A percentile compares a stretch with the other conserved stretches of the same genome.
Conservation (phyloP, 805 yeast species). For the Yarrowia sp. region DNA sequence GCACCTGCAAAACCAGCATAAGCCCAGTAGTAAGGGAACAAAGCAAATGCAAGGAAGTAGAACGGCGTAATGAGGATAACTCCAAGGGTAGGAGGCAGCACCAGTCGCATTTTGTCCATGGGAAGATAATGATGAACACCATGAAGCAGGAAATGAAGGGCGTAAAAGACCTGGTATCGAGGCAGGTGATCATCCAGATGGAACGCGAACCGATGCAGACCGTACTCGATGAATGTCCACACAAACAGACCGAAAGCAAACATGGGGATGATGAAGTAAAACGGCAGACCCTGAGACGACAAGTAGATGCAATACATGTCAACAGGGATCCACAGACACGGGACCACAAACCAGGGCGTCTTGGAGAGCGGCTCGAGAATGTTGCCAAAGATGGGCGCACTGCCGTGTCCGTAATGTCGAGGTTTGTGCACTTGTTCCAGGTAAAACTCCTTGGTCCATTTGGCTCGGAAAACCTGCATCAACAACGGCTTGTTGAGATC, state of each 20-base stretch:
- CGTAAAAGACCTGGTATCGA: slow-evolving; percentile 66
- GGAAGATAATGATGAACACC: slow-evolving; percentile 98
- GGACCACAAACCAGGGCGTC: slow-evolving; percentile 95
- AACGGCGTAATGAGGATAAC: slow-evolving; percentile 72
- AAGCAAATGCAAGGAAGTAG: slow-evolving; percentile 67
- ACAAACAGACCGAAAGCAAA: slow-evolving; percentile 81
- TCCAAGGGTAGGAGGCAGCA: slow-evolving; percentile 93
- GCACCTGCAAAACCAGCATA: slow-evolving; percentile 96
- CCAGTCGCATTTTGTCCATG: slow-evolving; percentile 90
- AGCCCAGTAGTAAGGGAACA: slow-evolving; percentile 80
- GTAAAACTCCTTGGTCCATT: slow-evolving; percentile 83
- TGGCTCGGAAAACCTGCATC: slow-evolving; percentile 71
- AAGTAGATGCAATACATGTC: slow-evolving; percentile 60
- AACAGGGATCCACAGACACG: slow-evolving; percentile 81
- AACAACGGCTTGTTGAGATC: slow-evolving; percentile 82
- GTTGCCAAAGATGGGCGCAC: slow-evolving; percentile 94
- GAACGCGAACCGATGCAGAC: slow-evolving; percentile 85
- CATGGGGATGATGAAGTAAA: slow-evolving; percentile 50
- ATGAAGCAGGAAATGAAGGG: slow-evolving; percentile 85
- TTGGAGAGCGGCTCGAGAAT: slow-evolving; percentile 86
- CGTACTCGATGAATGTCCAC: slow-evolving; percentile 91
- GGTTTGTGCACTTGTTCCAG: slow-evolving; percentile 97
- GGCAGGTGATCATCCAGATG: slow-evolving; percentile 89
- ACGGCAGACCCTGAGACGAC: slow-evolving; percentile 54
- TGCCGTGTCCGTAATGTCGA: slow-evolving; percentile 94